Base-by-base conservation (phyloP, 2,329 filamentous ascomycete genomes). In the Didymella glomerata region DNA sequence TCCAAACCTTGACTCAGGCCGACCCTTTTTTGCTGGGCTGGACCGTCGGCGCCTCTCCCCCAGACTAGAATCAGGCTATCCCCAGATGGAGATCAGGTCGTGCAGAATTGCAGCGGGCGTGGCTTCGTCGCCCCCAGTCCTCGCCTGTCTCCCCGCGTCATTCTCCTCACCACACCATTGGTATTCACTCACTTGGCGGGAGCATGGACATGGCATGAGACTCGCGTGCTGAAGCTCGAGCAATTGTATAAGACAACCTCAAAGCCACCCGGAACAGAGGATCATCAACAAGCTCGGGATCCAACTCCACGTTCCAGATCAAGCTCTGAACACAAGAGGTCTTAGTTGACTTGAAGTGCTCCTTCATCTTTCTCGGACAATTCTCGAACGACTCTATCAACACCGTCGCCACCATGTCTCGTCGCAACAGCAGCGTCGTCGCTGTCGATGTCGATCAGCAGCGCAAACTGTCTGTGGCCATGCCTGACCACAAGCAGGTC, bases 381-480 rank as follows among this genome's bases (percentile, higher is more conserved):
- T 20, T 46, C 38, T 48, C 41, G 34, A 27, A 28, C 27, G 10
- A 45, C 28, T 28, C n/a, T 38, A 27, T 40, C 57, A 49, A 53
- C 45, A 49, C 51, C 58, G 51, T 42, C 49, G 11, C 44, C 64
- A 63, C 44, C 58, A 74, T 75, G 72, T 72, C 73, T 55, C 71
- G 67, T 50, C 68, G 69, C 57, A 73, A 73, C 57, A 72, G 67
- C 67, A 71, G 63, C 53, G 68, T 75, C 56, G 69, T 75, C 58
- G 67, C 64, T 27, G 65, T 73, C 57, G 73, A 76, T 62, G 51
- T 61, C 18, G 71, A 75, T 25, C 68, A 75, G 55, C 66, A 63
- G 16, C 70, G 72, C 54, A 66, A 65, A 47, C 66, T 76, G 57
- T 73, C 70, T 8, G 16, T 71, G 46, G 64, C 65, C 44, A 69